Base-by-base conservation (phyloP, 2,329 filamentous ascomycete species). In the Calcarisporium arbuscula region DNA sequence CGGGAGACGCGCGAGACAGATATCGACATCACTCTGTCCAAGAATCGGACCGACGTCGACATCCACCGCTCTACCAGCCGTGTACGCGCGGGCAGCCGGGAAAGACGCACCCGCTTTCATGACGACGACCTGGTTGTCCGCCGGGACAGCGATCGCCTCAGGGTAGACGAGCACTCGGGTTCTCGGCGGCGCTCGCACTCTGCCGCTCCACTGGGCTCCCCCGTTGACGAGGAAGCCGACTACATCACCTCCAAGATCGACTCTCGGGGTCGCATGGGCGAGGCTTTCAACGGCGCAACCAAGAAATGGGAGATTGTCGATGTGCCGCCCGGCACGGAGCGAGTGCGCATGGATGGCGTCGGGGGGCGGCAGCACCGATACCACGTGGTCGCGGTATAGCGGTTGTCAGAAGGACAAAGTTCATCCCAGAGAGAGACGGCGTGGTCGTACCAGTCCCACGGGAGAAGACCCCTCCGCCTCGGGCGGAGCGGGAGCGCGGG, bases 291-390 rank as follows among this genome's bases (percentile, higher is more conserved):
- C 48, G 84, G 85, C 34, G 79, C 77, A 14, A 87, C 82, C 22
- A 79, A 76, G 44, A 82, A 79, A 50, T 94, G 87, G 85, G 72
- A 77, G 35, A 83, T 94, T 42, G 73, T 94, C 23, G 86, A 94
- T 58, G 81, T 94, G 25, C 86, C 85, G 2, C 84, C 86, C 1
- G 86, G 86, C 39, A 90, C 85, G 0, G 82, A 85, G 61, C 76
- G 82, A 26, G 81, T 92, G n/a, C 74, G 75, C 35, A 82, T 92
- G 81, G 84, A 92, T 46, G 85, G 85, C 34, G 70, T 77, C 17
- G 85, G 85, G 15, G n/a, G 84, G 83, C 30, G 82, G 70, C n/a
- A 68, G 67, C 23, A 81, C 86, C 43, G 85, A 92, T 48, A 77
- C 88, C 30, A 82, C 75, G 15, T 92, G 84, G 82, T 72, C 83